These are phyloP conservation scores for Beauveria rudraprayagi DNA, from an alignment of 2,329 filamentous ascomycete species.

Conservation along the genomic window DNA sequence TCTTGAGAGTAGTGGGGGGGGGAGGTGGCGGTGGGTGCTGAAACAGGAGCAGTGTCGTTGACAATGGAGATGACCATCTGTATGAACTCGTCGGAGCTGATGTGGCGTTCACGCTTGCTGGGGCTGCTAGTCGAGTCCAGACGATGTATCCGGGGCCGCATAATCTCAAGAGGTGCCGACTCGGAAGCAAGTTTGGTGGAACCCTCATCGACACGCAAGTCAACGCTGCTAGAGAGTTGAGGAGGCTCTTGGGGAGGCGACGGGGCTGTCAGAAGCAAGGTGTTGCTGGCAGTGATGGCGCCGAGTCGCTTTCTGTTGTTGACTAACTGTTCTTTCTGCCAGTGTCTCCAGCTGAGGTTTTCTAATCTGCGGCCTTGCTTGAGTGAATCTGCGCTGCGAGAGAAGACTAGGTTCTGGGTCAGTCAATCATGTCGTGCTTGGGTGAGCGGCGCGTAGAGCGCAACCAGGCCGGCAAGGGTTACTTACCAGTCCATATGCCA, in stretches of 20 bases:
- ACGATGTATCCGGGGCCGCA: slow-evolving; percentile 56
- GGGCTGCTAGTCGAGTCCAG: slow-evolving; percentile 38
- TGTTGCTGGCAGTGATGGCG: slow-evolving; percentile 32
- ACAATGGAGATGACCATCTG: slow-evolving; percentile 93
- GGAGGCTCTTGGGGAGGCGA: slow-evolving; percentile 49
- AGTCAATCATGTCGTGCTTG: slow-evolving; percentile 18
- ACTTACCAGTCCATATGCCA: slow-evolving; percentile 93
- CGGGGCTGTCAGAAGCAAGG: slow-evolving; percentile 38
- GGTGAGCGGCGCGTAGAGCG: background rate
- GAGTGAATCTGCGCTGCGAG: slow-evolving; percentile 86
- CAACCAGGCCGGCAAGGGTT: background rate
- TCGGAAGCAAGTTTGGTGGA: slow-evolving; percentile 48
- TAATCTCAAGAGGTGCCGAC: slow-evolving; percentile 48
- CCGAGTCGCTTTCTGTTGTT: slow-evolving; percentile 63
- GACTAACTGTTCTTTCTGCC: slow-evolving; percentile 72
- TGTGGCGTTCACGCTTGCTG: slow-evolving; percentile 75
- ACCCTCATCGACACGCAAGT: slow-evolving; percentile 64
- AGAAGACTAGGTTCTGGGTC: slow-evolving; percentile 61
- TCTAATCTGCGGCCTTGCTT: slow-evolving; percentile 87
- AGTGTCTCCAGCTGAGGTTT: slow-evolving; percentile 92
- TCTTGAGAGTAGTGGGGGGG: slow-evolving; percentile 30
- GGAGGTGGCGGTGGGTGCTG: slow-evolving; percentile 27
- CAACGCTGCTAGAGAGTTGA: slow-evolving; percentile 70
- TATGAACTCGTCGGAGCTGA: slow-evolving; percentile 85
- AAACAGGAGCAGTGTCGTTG: slow-evolving; percentile 63